Percentiles rank a stretch among this genome's conserved stretches.
Conservation (phyloP, 73 alveolate species). For the Paramecium pentaurelia region DNA sequence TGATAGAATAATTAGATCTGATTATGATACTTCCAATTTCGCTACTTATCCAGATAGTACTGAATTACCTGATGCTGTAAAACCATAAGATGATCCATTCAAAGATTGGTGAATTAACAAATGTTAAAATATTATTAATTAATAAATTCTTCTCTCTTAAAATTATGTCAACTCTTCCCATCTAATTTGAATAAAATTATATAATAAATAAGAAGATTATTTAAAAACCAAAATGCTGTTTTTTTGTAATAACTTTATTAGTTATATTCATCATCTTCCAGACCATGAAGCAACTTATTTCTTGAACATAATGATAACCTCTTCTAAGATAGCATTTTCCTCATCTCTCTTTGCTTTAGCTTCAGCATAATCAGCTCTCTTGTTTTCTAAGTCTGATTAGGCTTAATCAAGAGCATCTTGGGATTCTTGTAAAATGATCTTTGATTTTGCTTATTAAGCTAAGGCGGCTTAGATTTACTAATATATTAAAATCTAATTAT, state of each 20-base stretch:
- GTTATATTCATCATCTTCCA: slow-evolving; percentile 11
- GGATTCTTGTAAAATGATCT: slow-evolving; percentile 28
- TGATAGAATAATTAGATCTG: slow-evolving; percentile 35
- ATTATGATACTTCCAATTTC: slow-evolving; percentile 85
- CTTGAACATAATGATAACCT: slow-evolving; percentile 2
- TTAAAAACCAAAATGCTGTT: not conserved
- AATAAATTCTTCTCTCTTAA: not conserved
- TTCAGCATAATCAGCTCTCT: slow-evolving; percentile 40
- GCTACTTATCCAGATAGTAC: slow-evolving; percentile 91
- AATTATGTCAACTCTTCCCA: not conserved
- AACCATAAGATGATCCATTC: slow-evolving; percentile 87
- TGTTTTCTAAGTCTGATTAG: not conserved
- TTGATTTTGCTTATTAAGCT: slow-evolving; percentile 23
- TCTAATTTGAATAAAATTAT: not conserved
- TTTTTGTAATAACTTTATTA: not conserved
- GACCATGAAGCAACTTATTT: slow-evolving; percentile 36
- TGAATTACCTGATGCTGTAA: slow-evolving; percentile 71
- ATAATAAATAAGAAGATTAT: not conserved
- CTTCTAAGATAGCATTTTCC: not conserved
- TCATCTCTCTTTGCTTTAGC: slow-evolving; percentile 41
- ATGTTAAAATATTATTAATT: not conserved
- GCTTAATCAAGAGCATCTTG: slow-evolving; percentile 33
- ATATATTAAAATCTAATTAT: not conserved
- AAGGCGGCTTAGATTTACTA: slow-evolving; percentile 23
- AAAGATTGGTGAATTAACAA: slow-evolving; percentile 75